These are phyloP conservation scores for Garcia nutans DNA, from an alignment of 345 rosid species.

Conservation along the genomic window DNA sequence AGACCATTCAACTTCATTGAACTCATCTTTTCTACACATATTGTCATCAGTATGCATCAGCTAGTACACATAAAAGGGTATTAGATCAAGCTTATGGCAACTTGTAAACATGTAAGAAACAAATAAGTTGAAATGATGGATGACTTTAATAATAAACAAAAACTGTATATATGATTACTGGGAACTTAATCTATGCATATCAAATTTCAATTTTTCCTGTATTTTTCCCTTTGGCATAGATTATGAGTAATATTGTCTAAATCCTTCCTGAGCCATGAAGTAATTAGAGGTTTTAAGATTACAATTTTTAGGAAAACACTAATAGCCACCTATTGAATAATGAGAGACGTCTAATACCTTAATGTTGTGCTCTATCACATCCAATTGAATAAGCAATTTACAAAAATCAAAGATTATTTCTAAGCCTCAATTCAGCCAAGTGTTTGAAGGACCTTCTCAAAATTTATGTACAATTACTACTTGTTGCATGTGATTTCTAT, in stretches of 20 bases:
- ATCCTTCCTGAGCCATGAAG: background rate
- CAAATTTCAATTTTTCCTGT: background rate
- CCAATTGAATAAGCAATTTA: background rate
- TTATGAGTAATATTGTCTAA: background rate
- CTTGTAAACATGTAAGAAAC: background rate
- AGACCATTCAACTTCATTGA: conserved; percentile 74
- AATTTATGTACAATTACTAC: background rate
- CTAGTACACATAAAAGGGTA: conserved; percentile 34
- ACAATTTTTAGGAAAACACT: background rate
- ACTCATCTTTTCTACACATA: conserved; percentile 55
- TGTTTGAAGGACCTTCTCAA: background rate
- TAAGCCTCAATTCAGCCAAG: background rate
- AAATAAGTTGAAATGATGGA: background rate
- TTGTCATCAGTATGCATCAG: conserved; percentile 47
- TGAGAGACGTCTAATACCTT: background rate
- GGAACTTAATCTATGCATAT: no score
- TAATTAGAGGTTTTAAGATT: background rate
- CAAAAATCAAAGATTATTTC: background rate
- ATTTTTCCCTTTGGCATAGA: background rate
- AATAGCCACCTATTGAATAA: background rate
- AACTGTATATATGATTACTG: background rate
- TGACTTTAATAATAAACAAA: background rate
- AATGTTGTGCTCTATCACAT: background rate
- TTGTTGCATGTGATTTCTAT: background rate
- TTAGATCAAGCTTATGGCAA: conserved; percentile 10